phyloP scores from a whole-genome alignment of 345 rosid species.

The Citrus medica region DNA sequence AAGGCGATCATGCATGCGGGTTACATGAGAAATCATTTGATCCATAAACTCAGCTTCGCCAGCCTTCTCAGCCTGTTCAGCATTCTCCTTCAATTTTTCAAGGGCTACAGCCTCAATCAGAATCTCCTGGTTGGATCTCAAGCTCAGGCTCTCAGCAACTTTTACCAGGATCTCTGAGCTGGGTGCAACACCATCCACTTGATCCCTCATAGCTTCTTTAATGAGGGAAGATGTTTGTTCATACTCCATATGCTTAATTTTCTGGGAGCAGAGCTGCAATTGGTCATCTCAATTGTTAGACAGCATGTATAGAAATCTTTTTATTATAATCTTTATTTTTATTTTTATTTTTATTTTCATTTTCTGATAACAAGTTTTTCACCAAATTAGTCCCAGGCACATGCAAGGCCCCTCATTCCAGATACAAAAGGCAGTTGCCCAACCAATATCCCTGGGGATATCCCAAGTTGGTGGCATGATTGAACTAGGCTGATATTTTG shows the following conservation, averaged over 20 bases:
- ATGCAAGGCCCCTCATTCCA: background rate
- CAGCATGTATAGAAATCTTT: background rate
- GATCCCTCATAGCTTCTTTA: slow-evolving; percentile 59
- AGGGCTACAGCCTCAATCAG: slow-evolving; percentile 92
- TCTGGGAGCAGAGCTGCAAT: slow-evolving; percentile 68
- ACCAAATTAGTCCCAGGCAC: background rate
- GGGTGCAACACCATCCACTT: slow-evolving; percentile 53
- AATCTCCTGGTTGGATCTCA: slow-evolving; percentile 88
- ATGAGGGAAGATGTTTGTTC: slow-evolving; percentile 57
- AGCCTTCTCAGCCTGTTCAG: slow-evolving; percentile 81
- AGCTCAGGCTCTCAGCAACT: slow-evolving; percentile 65
- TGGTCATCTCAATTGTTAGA: slow-evolving; percentile 23
- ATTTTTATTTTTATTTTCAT: background rate
- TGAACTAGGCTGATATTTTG: background rate
- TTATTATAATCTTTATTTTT: background rate
- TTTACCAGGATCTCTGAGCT: slow-evolving; percentile 62
- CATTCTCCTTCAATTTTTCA: slow-evolving; percentile 90
- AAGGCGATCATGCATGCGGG: slow-evolving; percentile 74
- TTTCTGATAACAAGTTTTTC: background rate
- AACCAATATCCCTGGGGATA: background rate
- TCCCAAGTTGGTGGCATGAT: background rate
- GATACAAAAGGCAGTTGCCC: background rate
- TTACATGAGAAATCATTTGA: slow-evolving; percentile 61
- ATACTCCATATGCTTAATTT: slow-evolving; percentile 55
- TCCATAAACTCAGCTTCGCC: slow-evolving; percentile 73